Evolutionary conservation across 1,284 basidiomycete species (phyloP), one percentile per base, ranked within the genome.

Genomic region (Cerioporus squamosus): DNA sequence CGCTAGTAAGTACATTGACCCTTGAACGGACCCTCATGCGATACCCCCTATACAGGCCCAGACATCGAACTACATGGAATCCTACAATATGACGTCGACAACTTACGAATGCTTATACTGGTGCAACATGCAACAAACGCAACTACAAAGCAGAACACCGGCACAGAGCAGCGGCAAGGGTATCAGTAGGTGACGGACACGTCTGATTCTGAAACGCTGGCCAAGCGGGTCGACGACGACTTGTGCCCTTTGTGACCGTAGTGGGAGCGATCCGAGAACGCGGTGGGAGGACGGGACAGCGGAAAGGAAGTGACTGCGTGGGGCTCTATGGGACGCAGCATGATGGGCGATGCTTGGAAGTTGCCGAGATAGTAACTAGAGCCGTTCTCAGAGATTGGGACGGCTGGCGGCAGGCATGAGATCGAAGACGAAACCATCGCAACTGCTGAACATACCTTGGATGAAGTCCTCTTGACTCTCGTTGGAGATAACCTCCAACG

Each of bases 401-500:
- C 58, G 10, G 55, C 61, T 60, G 54, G 5, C 40, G 15, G 24
- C 24, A 15, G 10, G 2, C 7, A 8, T 6, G 10, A 18, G 22
- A 22, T 2, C n/a, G 12, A 7, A 24, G n/a, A 6, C 14, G 18
- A 31, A 22, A 17, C 14, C 15, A 5, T 42, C 20, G 26, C 3
- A 18, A 12, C 1, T 5, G 20, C 9, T 24, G 1, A 17, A 31
- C 54, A 15, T 15, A 55, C 57, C 57, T 26, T 63, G 57, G 53
- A 89, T 75, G 72, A 90, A 91, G 55, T 84, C 79, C 0, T 85
- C 80, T 69, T 91, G 88, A 44, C 80, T 75, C 72, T 92, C 90
- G 66, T 85, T 84, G 3, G 88, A 90, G 12, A 88, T 76, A 14
- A 89, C 87, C 74, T 94, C 91, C 48, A 93, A 80, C 15, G 83